Evolutionary conservation across 768 basidiomycete species (phyloP).

Genomic region (Clitopilus passeckerianus): DNA sequence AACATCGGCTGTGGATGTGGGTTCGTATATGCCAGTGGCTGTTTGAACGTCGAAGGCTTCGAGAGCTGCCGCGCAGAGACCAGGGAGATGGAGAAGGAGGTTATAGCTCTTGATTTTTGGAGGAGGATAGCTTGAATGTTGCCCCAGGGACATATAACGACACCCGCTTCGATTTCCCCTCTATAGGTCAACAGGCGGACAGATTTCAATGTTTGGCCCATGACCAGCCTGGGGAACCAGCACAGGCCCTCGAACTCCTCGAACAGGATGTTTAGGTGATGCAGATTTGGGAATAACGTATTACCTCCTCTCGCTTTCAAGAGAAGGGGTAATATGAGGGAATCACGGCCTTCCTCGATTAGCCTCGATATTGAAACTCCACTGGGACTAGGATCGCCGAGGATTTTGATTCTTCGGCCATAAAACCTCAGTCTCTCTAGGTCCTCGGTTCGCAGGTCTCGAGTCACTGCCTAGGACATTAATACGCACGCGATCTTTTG

Average conservation of each 20-base stretch:
- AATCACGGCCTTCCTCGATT: neutral
- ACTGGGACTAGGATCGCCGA: neutral
- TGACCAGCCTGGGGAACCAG: neutral
- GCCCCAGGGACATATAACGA: neutral
- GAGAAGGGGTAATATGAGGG: neutral
- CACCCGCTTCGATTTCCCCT: neutral
- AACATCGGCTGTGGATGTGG: neutral
- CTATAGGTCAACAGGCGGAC: neutral
- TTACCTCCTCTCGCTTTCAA: neutral
- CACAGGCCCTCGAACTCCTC: neutral
- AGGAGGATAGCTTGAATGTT: neutral
- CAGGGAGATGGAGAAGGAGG: neutral
- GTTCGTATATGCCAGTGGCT: neutral
- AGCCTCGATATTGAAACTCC: neutral
- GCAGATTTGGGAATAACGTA: neutral
- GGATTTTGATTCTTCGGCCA: neutral
- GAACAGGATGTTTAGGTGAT: neutral
- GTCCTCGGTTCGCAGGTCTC: neutral
- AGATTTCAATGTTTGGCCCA: neutral
- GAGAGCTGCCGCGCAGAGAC: neutral
- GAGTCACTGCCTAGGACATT: neutral
- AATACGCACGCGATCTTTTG: neutral
- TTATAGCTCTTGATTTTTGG: neutral
- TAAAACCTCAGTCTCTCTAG: neutral
- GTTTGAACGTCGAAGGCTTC: neutral